Conservation (phyloP, 2,329 filamentous ascomycete genomes). For the Aureobasidium sp. region DNA sequence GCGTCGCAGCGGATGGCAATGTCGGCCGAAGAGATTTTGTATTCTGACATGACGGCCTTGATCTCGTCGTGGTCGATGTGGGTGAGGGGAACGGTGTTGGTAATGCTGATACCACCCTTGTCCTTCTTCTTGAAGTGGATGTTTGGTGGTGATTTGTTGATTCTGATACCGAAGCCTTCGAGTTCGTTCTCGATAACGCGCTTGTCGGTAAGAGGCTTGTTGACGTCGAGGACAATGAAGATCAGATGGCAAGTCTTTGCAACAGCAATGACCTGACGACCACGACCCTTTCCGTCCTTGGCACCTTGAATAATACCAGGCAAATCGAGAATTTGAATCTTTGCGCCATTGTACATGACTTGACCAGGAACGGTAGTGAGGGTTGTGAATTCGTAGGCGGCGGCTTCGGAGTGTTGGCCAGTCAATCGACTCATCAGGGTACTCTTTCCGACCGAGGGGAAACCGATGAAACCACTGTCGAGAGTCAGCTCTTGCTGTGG, state of each 20-base stretch:
- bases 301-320: conserved; percentile 98
- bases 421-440: conserved; percentile 93
- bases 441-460: conserved; percentile 96
- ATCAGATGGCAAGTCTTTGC: conserved; percentile 98
- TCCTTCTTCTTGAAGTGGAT: conserved; percentile 99
- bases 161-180: conserved; percentile 93
- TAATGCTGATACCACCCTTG: conserved; percentile 93
- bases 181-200: conserved; percentile 89
- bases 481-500: background rate
- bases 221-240: conserved; percentile 96
- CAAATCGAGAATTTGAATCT: conserved; percentile 92
- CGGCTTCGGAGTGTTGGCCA: conserved; percentile 93
- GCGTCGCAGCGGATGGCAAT: conserved; percentile 97
- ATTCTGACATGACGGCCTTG: conserved; percentile 95
- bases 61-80: conserved; percentile 96
- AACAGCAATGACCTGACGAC: conserved; percentile 94
- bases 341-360: conserved; percentile 92
- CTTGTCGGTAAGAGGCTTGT: conserved; percentile 97
- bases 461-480: conserved; percentile 77
- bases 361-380: conserved; percentile 95
- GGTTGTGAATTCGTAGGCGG: conserved; percentile 97
- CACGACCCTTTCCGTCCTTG: conserved; percentile 88
- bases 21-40: conserved; percentile 92
- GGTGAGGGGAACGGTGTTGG: conserved; percentile 82
- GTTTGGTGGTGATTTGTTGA: conserved; percentile 95